Evolutionary conservation across 768 basidiomycete genomes (phyloP), one percentile per base, ranked within the genome.

Genomic region (Trametes cingulata): DNA sequence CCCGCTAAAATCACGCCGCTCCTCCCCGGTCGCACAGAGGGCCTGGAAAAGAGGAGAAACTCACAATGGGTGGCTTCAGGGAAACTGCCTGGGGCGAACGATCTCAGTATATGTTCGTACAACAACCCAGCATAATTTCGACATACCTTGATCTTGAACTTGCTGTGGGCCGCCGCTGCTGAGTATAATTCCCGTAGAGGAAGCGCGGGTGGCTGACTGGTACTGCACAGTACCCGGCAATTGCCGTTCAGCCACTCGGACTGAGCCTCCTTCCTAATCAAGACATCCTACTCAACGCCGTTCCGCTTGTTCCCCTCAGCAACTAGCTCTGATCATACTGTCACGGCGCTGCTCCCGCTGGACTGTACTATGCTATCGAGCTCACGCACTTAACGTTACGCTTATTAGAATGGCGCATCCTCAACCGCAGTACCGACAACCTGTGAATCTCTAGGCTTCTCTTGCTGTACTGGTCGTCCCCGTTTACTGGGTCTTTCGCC

Each of bases 61-160:
- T 67, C 67, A 69, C 70, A 55, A 65, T 64, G 65, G 59, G 55
- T 49, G 56, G 59, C 40, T 61, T 64, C 62, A 58, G 56, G 64
- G 55, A 53, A 63, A 41, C 50, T 65, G 65, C 59, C 65, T 67
- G 52, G 0, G 20, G 49, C 24, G 48, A 39, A 15, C 17, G 25
- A 17, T 6, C 20, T 53, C 20, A 61, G 36, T 41, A 35, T 42
- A 29, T 20, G 48, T 3, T 14, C 46, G 52, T 15, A 20, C 22
- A 45, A 50, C 42, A 17, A 1, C 59, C 25, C 41, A 36, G 52
- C 69, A 70, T 60, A 66, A 56, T 56, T 58, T 58, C 67, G 41
- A 55, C 69, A 57, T 66, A 72, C 71, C 69, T 70, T 68, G 68
- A 63, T 72, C 71, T 73, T 74, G 73, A 71, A 62, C 69, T 69